A percentile compares a stretch with the other conserved stretches of the same genome.
phyloP scores from a whole-genome alignment of 129 eudicot species.

The Oenanthe sinensis region DNA sequence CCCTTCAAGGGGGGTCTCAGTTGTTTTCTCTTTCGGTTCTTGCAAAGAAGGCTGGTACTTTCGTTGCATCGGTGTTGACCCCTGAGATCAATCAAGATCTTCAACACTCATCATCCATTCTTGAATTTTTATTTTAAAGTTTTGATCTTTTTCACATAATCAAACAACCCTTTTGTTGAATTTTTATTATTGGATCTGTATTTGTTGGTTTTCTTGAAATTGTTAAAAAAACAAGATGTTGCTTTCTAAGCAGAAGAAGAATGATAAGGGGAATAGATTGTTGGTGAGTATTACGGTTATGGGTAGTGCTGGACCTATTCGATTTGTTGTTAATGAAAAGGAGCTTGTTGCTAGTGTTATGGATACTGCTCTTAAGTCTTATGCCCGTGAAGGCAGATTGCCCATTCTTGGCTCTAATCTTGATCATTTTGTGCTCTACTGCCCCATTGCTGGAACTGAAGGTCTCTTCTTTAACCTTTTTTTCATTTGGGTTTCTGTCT shows the following conservation, averaged over 20 bases:
- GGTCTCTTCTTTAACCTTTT: conserved; percentile 22
- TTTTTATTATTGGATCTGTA: neutral
- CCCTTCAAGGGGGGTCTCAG: conserved; percentile 53
- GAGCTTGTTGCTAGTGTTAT: conserved; percentile 61
- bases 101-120: neutral
- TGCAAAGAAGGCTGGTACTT: conserved; percentile 94
- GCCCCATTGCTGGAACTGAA: conserved; percentile 59
- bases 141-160: neutral
- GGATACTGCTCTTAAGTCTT: conserved; percentile 66
- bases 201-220: neutral
- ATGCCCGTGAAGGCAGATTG: conserved; percentile 77
- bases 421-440: conserved; percentile 61
- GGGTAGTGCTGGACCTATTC: conserved; percentile 80
- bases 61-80: conserved; percentile 96
- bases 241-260: conserved; percentile 63
- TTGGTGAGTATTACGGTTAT: conserved; percentile 61
- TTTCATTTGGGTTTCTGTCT: neutral
- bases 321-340: conserved; percentile 69
- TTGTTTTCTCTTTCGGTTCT: conserved; percentile 61
- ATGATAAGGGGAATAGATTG: conserved; percentile 51
- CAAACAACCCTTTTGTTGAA: neutral
- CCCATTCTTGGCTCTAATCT: conserved; percentile 71
- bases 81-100: conserved; percentile 37
- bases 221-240: conserved; percentile 36
- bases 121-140: neutral